phyloP scores from a whole-genome alignment of 495 filamentous ascomycete genomes.

The Hyaloscypha finlandica region DNA sequence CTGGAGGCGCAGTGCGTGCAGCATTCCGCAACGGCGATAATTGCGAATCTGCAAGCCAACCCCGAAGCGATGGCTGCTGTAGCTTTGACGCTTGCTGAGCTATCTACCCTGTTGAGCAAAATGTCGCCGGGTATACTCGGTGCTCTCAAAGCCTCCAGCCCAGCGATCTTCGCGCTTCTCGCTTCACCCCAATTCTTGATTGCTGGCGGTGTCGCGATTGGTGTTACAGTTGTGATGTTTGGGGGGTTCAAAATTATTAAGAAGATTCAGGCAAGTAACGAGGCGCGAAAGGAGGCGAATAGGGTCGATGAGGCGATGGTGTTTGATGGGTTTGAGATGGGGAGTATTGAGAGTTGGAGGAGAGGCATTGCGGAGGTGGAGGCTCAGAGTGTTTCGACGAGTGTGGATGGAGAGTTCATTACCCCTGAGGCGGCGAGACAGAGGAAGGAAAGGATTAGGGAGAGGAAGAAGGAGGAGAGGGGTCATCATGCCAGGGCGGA shows the following conservation, averaged over 20 bases:
- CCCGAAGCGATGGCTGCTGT: slow-evolving; percentile 95
- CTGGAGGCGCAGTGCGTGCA: slow-evolving; percentile 88
- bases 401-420: slow-evolving; percentile 84
- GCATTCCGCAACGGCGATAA: slow-evolving; percentile 78
- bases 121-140: slow-evolving; percentile 80
- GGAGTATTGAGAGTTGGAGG: slow-evolving; percentile 74
- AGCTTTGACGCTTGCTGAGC: slow-evolving; percentile 88
- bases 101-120: slow-evolving; percentile 77
- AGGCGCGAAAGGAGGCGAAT: slow-evolving; percentile 47
- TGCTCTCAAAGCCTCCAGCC: slow-evolving; percentile 74
- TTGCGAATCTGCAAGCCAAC: slow-evolving; percentile 83
- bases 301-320: slow-evolving; percentile 59
- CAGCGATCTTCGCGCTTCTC: slow-evolving; percentile 83
- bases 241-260: slow-evolving; percentile 98
- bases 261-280: slow-evolving; percentile 56
- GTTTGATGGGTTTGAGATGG: slow-evolving; percentile 49
- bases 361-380: slow-evolving; percentile 77
- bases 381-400: slow-evolving; percentile 59
- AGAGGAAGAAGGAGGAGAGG: slow-evolving; percentile 35
- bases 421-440: slow-evolving; percentile 72
- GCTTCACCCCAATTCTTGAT: slow-evolving; percentile 91
- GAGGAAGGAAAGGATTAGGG: slow-evolving; percentile 40
- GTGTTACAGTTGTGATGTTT: slow-evolving; percentile 89
- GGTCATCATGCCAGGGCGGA: slow-evolving; percentile 23
- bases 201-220: slow-evolving; percentile 83